These are phyloP conservation scores for Suhomyces anneliseae DNA, from an alignment of 1,139 yeast genomes.

Conservation along the genomic window DNA sequence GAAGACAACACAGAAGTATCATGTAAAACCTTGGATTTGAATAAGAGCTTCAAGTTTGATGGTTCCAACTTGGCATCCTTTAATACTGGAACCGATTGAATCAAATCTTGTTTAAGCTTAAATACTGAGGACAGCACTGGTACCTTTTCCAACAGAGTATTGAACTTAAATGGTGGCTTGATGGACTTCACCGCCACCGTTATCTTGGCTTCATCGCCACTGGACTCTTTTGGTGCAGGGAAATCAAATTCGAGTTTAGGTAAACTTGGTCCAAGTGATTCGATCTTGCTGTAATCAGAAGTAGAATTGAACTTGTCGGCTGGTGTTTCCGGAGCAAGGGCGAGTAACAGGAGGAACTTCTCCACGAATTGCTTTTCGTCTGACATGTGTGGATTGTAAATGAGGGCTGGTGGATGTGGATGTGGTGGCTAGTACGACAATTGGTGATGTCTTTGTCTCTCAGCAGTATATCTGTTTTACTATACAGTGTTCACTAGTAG, in stretches of 20 bases:
- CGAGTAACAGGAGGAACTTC: conserved; percentile 37
- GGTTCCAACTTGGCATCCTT: conserved; percentile 26
- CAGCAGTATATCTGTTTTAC: no score
- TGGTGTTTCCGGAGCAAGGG: conserved; percentile 26
- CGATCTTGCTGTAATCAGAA: conserved; percentile 32
- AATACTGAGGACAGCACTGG: conserved; percentile 31
- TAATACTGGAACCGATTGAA: conserved; percentile 27
- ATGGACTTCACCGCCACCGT: conserved; percentile 39
- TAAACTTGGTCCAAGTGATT: conserved; percentile 44
- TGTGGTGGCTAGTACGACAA: no score
- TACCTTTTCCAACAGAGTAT: conserved; percentile 24
- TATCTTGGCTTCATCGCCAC: conserved; percentile 11
- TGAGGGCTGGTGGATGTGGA: no score
- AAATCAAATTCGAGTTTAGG: conserved; percentile 32
- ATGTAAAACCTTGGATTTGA: conserved; percentile 47
- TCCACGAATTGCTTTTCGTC: conserved; percentile 24
- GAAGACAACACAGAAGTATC: conserved; percentile 33
- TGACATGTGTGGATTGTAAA: neutral
- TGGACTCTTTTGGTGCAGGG: conserved; percentile 20
- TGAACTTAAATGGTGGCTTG: conserved; percentile 46
- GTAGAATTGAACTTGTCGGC: conserved; percentile 32
- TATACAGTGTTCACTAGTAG: no score
- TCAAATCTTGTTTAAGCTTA: conserved; percentile 33
- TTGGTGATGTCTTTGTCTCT: no score
- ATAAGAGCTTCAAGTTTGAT: conserved; percentile 36